Evolutionary conservation across 179 eudicot species (phyloP).

Genomic region (Monotropa hypopitys): DNA sequence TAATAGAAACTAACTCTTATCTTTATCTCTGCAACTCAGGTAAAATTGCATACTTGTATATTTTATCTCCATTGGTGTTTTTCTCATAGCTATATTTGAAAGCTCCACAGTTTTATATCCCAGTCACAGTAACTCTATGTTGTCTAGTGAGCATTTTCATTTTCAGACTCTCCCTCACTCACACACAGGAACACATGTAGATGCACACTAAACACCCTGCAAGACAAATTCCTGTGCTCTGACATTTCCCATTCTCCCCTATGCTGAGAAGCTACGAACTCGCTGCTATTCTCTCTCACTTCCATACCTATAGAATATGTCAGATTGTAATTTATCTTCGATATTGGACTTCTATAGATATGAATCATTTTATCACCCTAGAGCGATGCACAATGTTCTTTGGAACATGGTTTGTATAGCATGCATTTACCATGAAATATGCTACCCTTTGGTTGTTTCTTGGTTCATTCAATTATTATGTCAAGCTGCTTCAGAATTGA

Average conservation of each 20-base stretch:
- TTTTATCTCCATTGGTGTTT: not conserved
- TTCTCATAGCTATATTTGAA: not conserved
- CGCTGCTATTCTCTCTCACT: too few species aligned
- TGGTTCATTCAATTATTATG: not conserved
- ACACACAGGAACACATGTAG: not conserved
- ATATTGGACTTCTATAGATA: too few species aligned
- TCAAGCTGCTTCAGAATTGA: not conserved
- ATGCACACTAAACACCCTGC: not conserved
- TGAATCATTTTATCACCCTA: not conserved
- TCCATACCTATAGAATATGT: too few species aligned
- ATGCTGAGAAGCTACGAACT: too few species aligned
- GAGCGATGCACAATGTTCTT: not conserved
- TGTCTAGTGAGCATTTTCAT: not conserved
- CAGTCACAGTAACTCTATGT: not conserved
- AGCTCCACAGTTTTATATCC: not conserved
- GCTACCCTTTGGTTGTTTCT: not conserved
- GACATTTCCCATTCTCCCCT: too few species aligned
- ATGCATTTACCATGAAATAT: not conserved
- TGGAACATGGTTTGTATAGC: not conserved
- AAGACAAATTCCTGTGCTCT: too few species aligned
- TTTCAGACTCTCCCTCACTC: not conserved
- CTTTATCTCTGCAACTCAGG: not conserved
- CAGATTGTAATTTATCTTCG: too few species aligned
- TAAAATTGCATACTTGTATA: not conserved
- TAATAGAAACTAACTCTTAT: too few species aligned